Percentiles rank a stretch among this genome's conserved stretches.
Evolutionary conservation across 1,284 basidiomycete genomes (phyloP).

Genomic region (Lentinus polychrous): DNA sequence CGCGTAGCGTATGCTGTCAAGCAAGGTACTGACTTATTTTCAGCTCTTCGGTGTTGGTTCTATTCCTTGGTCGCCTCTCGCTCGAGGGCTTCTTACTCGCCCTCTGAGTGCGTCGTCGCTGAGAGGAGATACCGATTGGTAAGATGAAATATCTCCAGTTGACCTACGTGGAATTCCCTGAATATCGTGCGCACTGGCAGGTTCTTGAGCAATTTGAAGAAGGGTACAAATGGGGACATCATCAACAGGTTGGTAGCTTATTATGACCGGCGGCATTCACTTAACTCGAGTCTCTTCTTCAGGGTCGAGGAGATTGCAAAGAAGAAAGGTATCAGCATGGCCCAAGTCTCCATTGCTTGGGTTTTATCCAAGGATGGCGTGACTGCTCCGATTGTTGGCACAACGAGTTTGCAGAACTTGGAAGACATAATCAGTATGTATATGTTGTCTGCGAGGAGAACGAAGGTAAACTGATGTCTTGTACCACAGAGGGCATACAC

Average conservation of each 20-base stretch:
- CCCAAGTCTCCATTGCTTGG: constrained; percentile 53
- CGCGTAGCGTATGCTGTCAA: not conserved
- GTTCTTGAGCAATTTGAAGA: constrained; percentile 19
- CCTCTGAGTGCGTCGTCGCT: constrained; percentile 18
- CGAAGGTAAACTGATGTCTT: not conserved
- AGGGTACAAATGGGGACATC: constrained; percentile 24
- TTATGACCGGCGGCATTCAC: constrained; percentile 2
- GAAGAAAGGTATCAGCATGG: constrained; percentile 46
- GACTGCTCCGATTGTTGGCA: constrained; percentile 48
- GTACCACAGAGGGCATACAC: not conserved
- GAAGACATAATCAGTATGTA: constrained; percentile 25
- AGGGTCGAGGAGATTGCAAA: constrained; percentile 48
- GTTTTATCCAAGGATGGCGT: constrained; percentile 32
- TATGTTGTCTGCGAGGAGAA: not conserved
- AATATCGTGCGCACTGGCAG: constrained; percentile 12
- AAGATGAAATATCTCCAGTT: not conserved
- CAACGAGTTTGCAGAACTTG: constrained; percentile 42
- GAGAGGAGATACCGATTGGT: constrained; percentile 15
- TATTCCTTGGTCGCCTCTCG: constrained; percentile 35
- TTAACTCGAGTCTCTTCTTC: not conserved
- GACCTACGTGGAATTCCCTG: not conserved
- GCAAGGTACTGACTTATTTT: constrained; percentile 1
- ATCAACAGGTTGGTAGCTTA: constrained; percentile 25
- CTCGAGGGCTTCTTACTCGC: constrained; percentile 25
- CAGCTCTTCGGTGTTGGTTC: constrained; percentile 27